Evolutionary conservation across 805 yeast species (phyloP).

Genomic region (Wickerhamiella australiensis): DNA sequence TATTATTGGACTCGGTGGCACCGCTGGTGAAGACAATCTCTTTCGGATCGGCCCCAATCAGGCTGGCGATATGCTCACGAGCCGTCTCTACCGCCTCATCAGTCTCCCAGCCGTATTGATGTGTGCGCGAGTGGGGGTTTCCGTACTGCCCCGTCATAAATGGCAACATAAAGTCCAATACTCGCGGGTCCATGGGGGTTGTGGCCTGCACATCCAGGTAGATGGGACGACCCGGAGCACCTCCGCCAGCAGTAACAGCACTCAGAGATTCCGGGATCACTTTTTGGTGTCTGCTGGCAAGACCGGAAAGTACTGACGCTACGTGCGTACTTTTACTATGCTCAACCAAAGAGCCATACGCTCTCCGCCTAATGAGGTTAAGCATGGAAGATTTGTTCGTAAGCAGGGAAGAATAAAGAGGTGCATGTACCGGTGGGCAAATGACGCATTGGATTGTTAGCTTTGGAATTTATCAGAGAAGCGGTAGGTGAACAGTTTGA

Average conservation of each 20-base stretch:
- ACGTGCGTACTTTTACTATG: slow-evolving; percentile 2
- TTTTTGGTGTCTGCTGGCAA: slow-evolving; percentile 13
- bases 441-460: too few species aligned
- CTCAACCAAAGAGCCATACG: slow-evolving; percentile 6
- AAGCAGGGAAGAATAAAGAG: background rate
- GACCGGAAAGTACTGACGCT: slow-evolving; percentile 7
- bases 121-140: slow-evolving; percentile 95
- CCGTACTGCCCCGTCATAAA: slow-evolving; percentile 78
- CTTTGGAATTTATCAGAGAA: too few species aligned
- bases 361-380: slow-evolving; percentile 6
- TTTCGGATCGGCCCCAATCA: slow-evolving; percentile 88
- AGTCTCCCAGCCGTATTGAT: slow-evolving; percentile 98
- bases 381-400: slow-evolving; percentile 1
- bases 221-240: slow-evolving; percentile 55
- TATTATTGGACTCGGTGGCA: slow-evolving; percentile 94
- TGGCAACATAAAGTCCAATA: slow-evolving; percentile 37
- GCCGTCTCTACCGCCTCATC: slow-evolving; percentile 84
- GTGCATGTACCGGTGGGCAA: too few species aligned
- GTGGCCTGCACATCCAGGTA: slow-evolving; percentile 97
- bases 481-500: too few species aligned
- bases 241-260: slow-evolving; percentile 13
- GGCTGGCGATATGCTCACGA: slow-evolving; percentile 64
- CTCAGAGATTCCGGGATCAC: slow-evolving; percentile 8
- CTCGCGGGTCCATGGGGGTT: slow-evolving; percentile 96
- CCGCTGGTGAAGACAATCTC: slow-evolving; percentile 96